phyloP scores from a whole-genome alignment of 129 eudicot genomes.

The Chrysanthemum seticuspe region DNA sequence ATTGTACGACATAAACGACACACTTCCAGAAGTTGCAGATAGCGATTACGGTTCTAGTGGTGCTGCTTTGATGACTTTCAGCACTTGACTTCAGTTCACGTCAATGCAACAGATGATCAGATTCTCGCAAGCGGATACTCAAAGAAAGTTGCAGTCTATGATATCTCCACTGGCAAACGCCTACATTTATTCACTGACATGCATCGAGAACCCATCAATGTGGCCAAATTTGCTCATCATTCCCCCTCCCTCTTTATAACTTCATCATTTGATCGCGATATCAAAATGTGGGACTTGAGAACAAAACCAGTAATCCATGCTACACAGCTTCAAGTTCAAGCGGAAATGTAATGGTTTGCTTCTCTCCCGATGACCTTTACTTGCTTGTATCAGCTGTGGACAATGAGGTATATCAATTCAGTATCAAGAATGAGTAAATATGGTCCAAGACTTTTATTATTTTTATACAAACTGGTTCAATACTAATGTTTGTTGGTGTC shows the following conservation, averaged over 20 bases:
- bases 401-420: slow-evolving; percentile 54
- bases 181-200: slow-evolving; percentile 57
- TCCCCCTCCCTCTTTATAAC: slow-evolving; percentile 78
- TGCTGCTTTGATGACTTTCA: slow-evolving; percentile 53
- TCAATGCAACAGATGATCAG: slow-evolving; percentile 73
- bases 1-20: slow-evolving; percentile 63
- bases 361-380: slow-evolving; percentile 82
- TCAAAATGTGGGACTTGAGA: slow-evolving; percentile 94
- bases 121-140: slow-evolving; percentile 81
- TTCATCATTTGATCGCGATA: slow-evolving; percentile 74
- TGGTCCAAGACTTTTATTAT: neutral
- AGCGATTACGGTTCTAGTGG: slow-evolving; percentile 22
- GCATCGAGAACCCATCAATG: slow-evolving; percentile 83
- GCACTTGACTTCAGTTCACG: slow-evolving; percentile 87
- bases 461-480: too few species aligned
- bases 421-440: neutral
- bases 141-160: slow-evolving; percentile 71
- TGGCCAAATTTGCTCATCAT: slow-evolving; percentile 78
- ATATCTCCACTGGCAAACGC: slow-evolving; percentile 62
- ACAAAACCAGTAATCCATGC: slow-evolving; percentile 58
- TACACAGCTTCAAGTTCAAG: slow-evolving; percentile 73
- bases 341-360: slow-evolving; percentile 94
- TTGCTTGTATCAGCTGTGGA: slow-evolving; percentile 83
- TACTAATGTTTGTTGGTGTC: slow-evolving; percentile 21
- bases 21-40: slow-evolving; percentile 29